Conservation (phyloP, 345 rosid genomes). For the Laguncularia racemosa region DNA sequence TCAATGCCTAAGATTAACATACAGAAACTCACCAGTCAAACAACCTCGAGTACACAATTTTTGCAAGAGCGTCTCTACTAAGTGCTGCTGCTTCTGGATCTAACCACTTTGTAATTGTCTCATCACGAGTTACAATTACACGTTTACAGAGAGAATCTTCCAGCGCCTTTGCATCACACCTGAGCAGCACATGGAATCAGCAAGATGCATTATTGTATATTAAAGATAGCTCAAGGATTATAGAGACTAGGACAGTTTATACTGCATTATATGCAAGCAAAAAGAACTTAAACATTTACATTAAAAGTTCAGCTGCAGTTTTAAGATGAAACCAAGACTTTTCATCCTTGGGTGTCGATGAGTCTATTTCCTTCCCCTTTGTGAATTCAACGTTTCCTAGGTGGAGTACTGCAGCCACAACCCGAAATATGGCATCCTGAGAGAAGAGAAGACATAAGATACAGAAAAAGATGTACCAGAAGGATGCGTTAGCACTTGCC, state of each 20-base stretch:
- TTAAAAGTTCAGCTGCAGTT: slow-evolving; percentile 86
- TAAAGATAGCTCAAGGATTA: background rate
- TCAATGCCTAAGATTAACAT: background rate
- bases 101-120: slow-evolving; percentile 90
- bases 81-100: slow-evolving; percentile 83
- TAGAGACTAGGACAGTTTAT: slow-evolving; percentile 4
- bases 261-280: slow-evolving; percentile 5
- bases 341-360: slow-evolving; percentile 88
- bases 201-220: slow-evolving; percentile 14
- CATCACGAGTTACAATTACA: slow-evolving; percentile 95
- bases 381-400: slow-evolving; percentile 90
- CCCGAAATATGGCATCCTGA: slow-evolving; percentile 85
- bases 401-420: slow-evolving; percentile 92
- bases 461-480: slow-evolving; percentile 7
- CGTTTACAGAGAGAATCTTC: slow-evolving; percentile 99
- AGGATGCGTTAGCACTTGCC: slow-evolving; percentile 9
- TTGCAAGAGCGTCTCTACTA: slow-evolving; percentile 97
- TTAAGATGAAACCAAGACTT: slow-evolving; percentile 77
- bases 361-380: slow-evolving; percentile 87
- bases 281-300: slow-evolving; percentile 30
- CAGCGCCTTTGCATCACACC: slow-evolving; percentile 84
- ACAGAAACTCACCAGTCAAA: slow-evolving; percentile 85
- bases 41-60: slow-evolving; percentile 81
- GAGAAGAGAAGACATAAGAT: slow-evolving; percentile 1
- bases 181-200: slow-evolving; percentile 25